Evolutionary conservation across 805 yeast genomes (phyloP), one percentile per base, ranked within the genome.

Genomic region (Wickerhamiella nectarea): DNA sequence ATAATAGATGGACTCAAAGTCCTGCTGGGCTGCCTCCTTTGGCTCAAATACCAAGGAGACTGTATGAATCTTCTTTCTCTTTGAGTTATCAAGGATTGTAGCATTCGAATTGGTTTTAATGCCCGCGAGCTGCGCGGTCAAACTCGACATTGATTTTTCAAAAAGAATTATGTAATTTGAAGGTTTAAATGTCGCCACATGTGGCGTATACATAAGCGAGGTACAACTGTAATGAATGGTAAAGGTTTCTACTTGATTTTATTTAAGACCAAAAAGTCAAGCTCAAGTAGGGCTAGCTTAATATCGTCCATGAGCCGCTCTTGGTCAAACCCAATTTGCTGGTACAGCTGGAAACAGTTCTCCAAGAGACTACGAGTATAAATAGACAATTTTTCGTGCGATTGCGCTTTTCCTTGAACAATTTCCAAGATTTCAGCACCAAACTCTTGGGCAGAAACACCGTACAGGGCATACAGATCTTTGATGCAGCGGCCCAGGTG

Each of bases 11-110:
- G 79, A 69, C 52, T 86, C 95, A 56, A 75, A 87, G 60, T 91
- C 98, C 65, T 91, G 97, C 28, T 87, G 74, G n/a, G 93, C 83
- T 14, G 98, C 98, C 48, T 76, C 77, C 54, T 79, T 76, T 8
- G 95, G 71, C 35, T 84, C 93, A 60, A 80, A 87, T 21, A 91
- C 72, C 50, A 91, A 73, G 38, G 98, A 91, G 33, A 84, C 78
- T 31, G 94, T 76, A 58, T 91, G 98, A 46, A 86, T 66, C 61
- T 80, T 82, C 49, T 86, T 83, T 60, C 96, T 71, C 53, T 75
- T 71, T 62, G 86, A 86, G 60, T 96, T 75, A 59, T 89, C 96
- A 43, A 82, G 75, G 28, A 89, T 75, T 38, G 80, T 75, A 42
- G 74, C 75, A 47, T 69, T 72, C 47, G 69, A 72, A 33, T 53